Evolutionary conservation across 2,329 filamentous ascomycete genomes (phyloP), one percentile per base, ranked within the genome.

Genomic region (Colletotrichum limetticola): DNA sequence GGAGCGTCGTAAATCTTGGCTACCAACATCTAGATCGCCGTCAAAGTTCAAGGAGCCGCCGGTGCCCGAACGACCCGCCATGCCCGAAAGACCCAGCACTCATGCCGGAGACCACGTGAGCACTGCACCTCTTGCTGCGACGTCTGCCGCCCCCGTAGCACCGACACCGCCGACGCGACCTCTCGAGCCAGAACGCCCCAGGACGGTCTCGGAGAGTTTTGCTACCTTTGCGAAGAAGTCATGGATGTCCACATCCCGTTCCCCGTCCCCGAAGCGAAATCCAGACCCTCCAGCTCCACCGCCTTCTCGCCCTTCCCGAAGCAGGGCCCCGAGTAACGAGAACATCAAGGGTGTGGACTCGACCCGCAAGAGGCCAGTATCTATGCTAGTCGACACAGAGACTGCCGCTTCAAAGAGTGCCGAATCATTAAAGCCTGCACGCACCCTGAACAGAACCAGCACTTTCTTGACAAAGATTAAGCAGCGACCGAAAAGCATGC

Each of bases 391-490:
- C 30, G 67, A 70, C 35, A 57, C 66, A 52, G 78, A 75, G 4
- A 76, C 77, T 42, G 79, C 80, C 62, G 78, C 80, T 26, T 77
- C 78, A n/a, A 78, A 74, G 56, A 80, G 78, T 68, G 78, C 80
- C 19, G 84, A 87, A 37, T 80, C 83, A 14, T 75, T 80, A 46
- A 83, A 82, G 71, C 75, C 81, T 73, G 78, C 79, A 32, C 83
- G 82, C 53, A 79, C 83, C 2, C 79, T 86, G 62, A 83, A 81
- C 63, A 84, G 85, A 62, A 84, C 87, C 61, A 85, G 82, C 74
- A 80, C 80, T 53, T 90, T 88, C 77, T 80, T 91, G 64, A 85
- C 83, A 72, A 89, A 84, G 78, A 86, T 89, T 72, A 89, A 88
- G 77, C 83, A 85, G 67, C 82, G 82, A 32, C 85, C 86, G 57